These are phyloP conservation scores for Astrephomene gubernaculifera DNA, from an alignment of 139 green algal genomes.

Conservation along the genomic window DNA sequence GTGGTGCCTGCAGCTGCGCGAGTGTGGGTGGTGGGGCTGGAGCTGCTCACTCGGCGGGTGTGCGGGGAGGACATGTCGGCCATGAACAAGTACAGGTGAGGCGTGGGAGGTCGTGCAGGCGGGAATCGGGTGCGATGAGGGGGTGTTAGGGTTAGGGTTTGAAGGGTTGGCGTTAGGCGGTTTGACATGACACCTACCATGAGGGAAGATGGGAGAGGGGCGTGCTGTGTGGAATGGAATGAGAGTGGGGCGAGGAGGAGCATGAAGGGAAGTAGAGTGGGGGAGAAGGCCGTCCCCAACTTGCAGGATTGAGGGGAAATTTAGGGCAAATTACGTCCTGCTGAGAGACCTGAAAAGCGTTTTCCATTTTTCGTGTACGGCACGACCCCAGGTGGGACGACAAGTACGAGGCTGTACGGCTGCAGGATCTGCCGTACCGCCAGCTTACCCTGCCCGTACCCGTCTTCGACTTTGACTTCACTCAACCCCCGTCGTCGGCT, in stretches of 20 bases:
- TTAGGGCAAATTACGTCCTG: too few relatives aligned
- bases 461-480: constrained; percentile 74
- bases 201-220: too few relatives aligned
- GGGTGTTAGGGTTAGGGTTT: too few relatives aligned
- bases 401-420: constrained; percentile 63
- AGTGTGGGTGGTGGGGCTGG: constrained; percentile 84
- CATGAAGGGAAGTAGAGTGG: too few relatives aligned
- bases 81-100: constrained; percentile 80
- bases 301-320: too few relatives aligned
- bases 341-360: too few relatives aligned
- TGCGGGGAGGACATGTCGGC: constrained; percentile 72
- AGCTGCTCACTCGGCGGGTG: constrained; percentile 61
- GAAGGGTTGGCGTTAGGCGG: too few relatives aligned
- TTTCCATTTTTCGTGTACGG: too few relatives aligned
- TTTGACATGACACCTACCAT: too few relatives aligned
- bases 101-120: not conserved
- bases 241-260: too few relatives aligned
- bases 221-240: too few relatives aligned
- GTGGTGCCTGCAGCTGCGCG: constrained; percentile 75
- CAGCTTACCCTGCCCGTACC: constrained; percentile 73
- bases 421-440: constrained; percentile 69
- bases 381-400: constrained; percentile 72
- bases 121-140: not conserved
- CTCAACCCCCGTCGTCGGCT: constrained; percentile 38
- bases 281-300: too few relatives aligned